Evolutionary conservation across 164 flowering plant species (phyloP), one percentile per base, ranked within the genome.

Genomic region (Buxus sempervirens): DNA sequence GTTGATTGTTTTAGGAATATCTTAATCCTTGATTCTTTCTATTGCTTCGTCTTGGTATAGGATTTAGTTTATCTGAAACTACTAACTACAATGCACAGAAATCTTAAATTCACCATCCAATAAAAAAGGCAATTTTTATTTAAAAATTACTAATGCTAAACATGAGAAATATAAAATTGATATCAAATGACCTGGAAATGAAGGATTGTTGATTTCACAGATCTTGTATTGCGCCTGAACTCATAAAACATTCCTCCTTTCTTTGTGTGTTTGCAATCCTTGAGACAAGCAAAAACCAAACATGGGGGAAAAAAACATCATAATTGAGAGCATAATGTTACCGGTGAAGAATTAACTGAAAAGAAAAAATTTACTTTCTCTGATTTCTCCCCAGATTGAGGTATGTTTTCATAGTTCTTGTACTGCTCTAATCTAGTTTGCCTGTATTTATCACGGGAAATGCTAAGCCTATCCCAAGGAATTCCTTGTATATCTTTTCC

Each of bases 401-500:
- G 96, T 49, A 89, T 67, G 60, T 89, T 91, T 66, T 88, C 97
- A 78, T 91, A 89, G 75, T 91, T 91, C 77, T 89, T 89, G 78
- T 91, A 91, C 67, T 89, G 96, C 54, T 91, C 93, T 71, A 91
- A 63, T 72, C 97, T 82, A 61, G 90, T 91, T 67, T 83, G 83
- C 67, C 97, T 80, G 67, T 91, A 91, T 69, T 79, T 83, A 55
- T 89, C 90, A 32, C 97, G 69, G n/a, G 90, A 80, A 54, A 89
- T 81, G 73, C 82, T 88, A 62, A 89, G 80, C 60, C 91, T 82
- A 14, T 89, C 91, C 97, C 97, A 91, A 23, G 97, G 97, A 60
- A 91, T 91, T 32, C 97, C 97, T 74, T 91, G 97, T 57, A 91
- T 88, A 73, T 91, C 97, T 67, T 78, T 85, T 23, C 96, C 97